phyloP scores from a whole-genome alignment of 129 eudicot species.

The Ambrosia artemisiifolia region DNA sequence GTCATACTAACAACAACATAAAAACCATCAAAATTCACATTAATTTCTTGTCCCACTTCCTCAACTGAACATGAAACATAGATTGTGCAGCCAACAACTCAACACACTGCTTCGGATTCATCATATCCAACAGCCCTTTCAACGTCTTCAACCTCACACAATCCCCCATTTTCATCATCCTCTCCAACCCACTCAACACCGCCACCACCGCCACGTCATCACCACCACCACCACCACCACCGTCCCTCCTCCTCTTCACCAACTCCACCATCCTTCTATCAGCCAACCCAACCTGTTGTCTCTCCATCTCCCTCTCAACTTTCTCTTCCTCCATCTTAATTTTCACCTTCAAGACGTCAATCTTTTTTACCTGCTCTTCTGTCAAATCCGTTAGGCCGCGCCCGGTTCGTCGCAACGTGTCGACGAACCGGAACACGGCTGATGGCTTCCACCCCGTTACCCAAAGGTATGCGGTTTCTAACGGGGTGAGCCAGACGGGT shows the following conservation, averaged over 20 bases:
- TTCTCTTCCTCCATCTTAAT: constrained; percentile 61
- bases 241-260: constrained; percentile 22
- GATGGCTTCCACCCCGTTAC: constrained; percentile 95
- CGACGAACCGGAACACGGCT: constrained; percentile 43
- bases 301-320: constrained; percentile 86
- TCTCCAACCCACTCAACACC: constrained; percentile 51
- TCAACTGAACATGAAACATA: constrained; percentile 48
- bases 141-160: constrained; percentile 67
- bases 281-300: constrained; percentile 67
- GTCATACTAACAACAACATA: not conserved
- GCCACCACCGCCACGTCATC: constrained; percentile 18
- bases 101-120: constrained; percentile 60
- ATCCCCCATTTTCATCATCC: constrained; percentile 78
- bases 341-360: constrained; percentile 45
- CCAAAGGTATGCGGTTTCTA: constrained; percentile 59
- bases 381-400: constrained; percentile 35
- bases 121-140: constrained; percentile 64
- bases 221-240: not conserved
- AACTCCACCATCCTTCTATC: constrained; percentile 58
- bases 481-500: constrained; percentile 56
- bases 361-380: constrained; percentile 47
- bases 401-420: constrained; percentile 29
- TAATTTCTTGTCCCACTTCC: constrained; percentile 43
- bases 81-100: constrained; percentile 61
- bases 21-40: constrained; percentile 1